Evolutionary conservation across 1,139 yeast genomes (phyloP), one percentile per base, ranked within the genome.

Genomic region (Pichia sp.): DNA sequence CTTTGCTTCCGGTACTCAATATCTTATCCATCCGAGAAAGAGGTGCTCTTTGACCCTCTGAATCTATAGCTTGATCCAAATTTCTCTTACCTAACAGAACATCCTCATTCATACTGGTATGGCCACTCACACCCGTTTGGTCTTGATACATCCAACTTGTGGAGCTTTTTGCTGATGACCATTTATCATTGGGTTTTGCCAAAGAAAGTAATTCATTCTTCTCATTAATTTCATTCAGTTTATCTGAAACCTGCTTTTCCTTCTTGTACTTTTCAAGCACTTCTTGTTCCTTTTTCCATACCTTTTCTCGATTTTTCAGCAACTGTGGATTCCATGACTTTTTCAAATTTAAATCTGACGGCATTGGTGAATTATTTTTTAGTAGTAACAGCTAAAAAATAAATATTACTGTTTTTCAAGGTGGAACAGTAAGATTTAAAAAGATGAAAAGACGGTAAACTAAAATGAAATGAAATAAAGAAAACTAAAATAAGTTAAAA

Each of bases 281-380:
- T 43, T 81, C 82, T 57, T 87, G 90, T 59, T 92, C 97, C 47
- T 71, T 73, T 55, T 80, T 73, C 95, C 95, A 85, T 33, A 90
- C 92, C 59, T 81, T 84, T 55, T 81, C 82, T 64, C 84, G 90
- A 69, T 92, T 92, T 64, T 85, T 85, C 56, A 85, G 69, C 43
- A 86, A 70, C 38, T 85, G 90, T 3, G 97, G 97, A 62, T 90
- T 88, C 97, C 97, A 92, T 49, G 97, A 90, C 63, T 92, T 92
- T 65, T 90, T 84, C 48, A 88, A 65, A 61, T 90, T 90, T 52
- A 90, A 70, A 64, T 90, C 95, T 6, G 94, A 88, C 2, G 94
- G 86, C 75, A 72, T 72, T 16, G 23, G 23, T 16, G 23, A 16
- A 16, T 16, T 16, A 16, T 16, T 16, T 16, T 16, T 16, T 1